Evolutionary conservation across 176 grass and related monocot species (phyloP), one percentile per base, ranked within the genome.

Genomic region (Oryza nivara): DNA sequence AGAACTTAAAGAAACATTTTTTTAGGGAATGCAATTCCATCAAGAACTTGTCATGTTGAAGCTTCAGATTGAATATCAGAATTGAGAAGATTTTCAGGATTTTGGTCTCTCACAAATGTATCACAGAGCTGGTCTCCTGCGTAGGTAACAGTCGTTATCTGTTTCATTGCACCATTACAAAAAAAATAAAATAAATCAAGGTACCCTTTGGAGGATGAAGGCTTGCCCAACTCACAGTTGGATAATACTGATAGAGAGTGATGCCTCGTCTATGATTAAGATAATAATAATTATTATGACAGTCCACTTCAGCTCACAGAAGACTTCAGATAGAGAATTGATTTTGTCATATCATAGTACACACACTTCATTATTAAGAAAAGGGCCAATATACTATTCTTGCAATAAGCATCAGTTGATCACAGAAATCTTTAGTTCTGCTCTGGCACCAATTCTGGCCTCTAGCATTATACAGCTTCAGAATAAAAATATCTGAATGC

Each of bases 111-210:
- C 14, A 49, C 60, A 63, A n/a, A 60, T 5, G 80, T 41, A 54
- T 40, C 15, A 35, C 9, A 54, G 54, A 70, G 65, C 75, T 8
- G 46, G 44, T 82, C 52, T 85, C 65, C 66, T 7, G 83, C 83
- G 66, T 87, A 71, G 80, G 80, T 84, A 87, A 76, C 49, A 34
- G 85, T 87, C 85, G 85, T 70, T 87, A 65, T 91, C 89, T 2
- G 63, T 44, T 23, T 19, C 83, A 80, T 64, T 34, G 17, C 78
- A 75, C 70, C 45, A 65, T 8, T 72, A 14, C 22, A 58, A 58
- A 58, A 49, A 66, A 30, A 44, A 28, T 2, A 28, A 28, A 28
- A 28, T 28, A 28, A 68, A 79, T 35, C 74, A 44, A 34, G 54
- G 35, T 61, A 48, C n/a, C 63, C 6, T 34, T 58, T 88, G 76